Conservation (phyloP, 305 asterid species). For the Fraxinus greggii region DNA sequence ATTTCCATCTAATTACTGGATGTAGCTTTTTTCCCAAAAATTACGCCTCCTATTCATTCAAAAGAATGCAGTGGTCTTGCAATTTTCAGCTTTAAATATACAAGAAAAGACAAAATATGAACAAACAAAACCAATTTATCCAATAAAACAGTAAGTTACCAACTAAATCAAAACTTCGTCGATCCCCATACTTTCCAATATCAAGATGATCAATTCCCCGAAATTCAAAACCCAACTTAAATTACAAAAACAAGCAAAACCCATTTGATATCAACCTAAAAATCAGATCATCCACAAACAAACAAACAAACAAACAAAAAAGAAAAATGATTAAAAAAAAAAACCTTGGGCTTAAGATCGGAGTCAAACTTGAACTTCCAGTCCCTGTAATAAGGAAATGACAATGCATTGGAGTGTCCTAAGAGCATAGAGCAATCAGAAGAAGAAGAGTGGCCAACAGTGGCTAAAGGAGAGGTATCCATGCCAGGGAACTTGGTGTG, state of each 20-base stretch:
- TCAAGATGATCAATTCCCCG: not conserved
- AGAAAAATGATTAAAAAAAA: not conserved
- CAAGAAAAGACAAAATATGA: not conserved
- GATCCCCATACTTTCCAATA: not conserved
- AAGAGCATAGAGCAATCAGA: constrained; percentile 38
- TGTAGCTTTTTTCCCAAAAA: not conserved
- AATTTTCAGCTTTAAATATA: not conserved
- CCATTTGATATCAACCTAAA: not conserved
- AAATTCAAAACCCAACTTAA: not conserved
- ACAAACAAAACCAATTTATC: not conserved
- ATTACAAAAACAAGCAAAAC: not conserved
- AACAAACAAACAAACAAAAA: not conserved
- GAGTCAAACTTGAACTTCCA: constrained; percentile 44
- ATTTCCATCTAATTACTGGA: not conserved
- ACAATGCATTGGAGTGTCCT: constrained; percentile 24
- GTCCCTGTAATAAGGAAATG: constrained; percentile 55
- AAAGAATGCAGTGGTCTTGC: not conserved
- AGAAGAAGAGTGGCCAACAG: constrained; percentile 25
- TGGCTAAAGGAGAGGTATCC: constrained; percentile 42
- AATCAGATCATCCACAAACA: not conserved
- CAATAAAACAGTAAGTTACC: not conserved
- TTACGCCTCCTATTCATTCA: not conserved
- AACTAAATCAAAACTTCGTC: not conserved
- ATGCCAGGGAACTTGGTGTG: constrained; percentile 28
- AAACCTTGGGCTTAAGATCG: constrained; percentile 60